Evolutionary conservation across 495 filamentous ascomycete species (phyloP).

Genomic region (Talaromyces stipitatus): DNA sequence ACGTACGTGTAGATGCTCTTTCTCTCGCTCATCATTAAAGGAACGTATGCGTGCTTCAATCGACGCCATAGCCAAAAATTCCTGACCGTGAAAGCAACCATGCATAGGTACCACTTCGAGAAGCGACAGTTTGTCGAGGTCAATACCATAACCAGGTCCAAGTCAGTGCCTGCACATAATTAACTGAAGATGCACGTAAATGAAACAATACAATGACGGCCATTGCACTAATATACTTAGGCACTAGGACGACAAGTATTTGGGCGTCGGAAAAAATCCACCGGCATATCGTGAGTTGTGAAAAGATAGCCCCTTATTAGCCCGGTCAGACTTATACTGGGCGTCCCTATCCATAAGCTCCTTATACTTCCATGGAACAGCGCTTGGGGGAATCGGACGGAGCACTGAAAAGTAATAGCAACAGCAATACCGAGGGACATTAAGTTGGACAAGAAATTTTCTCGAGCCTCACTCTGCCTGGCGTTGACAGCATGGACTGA

Average conservation of each 20-base stretch:
- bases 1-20: neutral
- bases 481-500: neutral
- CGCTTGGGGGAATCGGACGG: neutral
- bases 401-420: neutral
- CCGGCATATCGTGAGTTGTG: neutral
- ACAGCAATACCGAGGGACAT: neutral
- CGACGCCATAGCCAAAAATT: neutral
- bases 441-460: neutral
- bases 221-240: too few relatives aligned
- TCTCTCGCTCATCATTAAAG: neutral
- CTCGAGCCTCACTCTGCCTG: neutral
- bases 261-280: neutral
- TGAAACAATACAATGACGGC: neutral
- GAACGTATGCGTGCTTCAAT: neutral
- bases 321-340: too few relatives aligned
- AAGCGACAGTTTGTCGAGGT: neutral
- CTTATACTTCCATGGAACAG: neutral
- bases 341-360: too few relatives aligned
- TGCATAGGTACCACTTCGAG: too few relatives aligned
- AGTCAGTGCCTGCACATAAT: neutral
- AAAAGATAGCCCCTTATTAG: neutral
- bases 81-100: too few relatives aligned
- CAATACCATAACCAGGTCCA: neutral
- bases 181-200: neutral
- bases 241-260: too few relatives aligned